Evolutionary conservation across 495 filamentous ascomycete species (phyloP), one percentile per base, ranked within the genome.

Genomic region (Neurospora sp.): DNA sequence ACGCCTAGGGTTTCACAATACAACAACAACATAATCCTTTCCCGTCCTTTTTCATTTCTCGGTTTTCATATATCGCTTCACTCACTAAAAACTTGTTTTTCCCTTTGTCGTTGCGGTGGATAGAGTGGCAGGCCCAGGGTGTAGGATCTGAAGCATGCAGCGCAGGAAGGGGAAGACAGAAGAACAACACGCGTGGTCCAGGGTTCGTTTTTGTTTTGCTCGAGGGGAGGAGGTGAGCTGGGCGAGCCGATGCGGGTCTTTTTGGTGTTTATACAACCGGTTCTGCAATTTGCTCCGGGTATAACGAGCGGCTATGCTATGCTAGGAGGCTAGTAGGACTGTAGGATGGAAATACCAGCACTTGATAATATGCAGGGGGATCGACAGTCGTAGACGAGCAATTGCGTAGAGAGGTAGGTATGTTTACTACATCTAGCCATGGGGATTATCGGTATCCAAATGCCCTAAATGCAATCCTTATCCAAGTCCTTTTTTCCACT

Each of bases 41-140:
- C 69, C 35, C 54, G 66, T 73, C 39, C 38, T 38, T 39, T 31
- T 42, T 74, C 69, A 7, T 75, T 72, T 71, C n/a, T 40, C 69
- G 10, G 20, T 71, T 72, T 38, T 75, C 69, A 70, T 38, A 71
- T 70, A 70, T 62, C 54, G 12, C 12, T 62, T 62, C 54, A 41
- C 39, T 39, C 40, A 9, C n/a, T 46, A 69, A 74, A 54, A 66
- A 16, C 69, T 72, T 39, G 40, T n/a, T 71, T 59, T 66, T 69
- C n/a, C 54, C 54, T 62, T 62, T 62, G 54, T 62, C 54, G 54
- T 62, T 31, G 54, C 14, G 54, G 54, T 62, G 54, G 54, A 62
- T 62, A 62, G 27, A 62, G 54, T 62, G 54, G 54, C 54, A 35
- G 54, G 54, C 23, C 54, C 54, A 62, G 27, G 54, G 54, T 62